Evolutionary conservation across 2,329 filamentous ascomycete genomes (phyloP), one percentile per base, ranked within the genome.

Genomic region (Grosmannia serpens): DNA sequence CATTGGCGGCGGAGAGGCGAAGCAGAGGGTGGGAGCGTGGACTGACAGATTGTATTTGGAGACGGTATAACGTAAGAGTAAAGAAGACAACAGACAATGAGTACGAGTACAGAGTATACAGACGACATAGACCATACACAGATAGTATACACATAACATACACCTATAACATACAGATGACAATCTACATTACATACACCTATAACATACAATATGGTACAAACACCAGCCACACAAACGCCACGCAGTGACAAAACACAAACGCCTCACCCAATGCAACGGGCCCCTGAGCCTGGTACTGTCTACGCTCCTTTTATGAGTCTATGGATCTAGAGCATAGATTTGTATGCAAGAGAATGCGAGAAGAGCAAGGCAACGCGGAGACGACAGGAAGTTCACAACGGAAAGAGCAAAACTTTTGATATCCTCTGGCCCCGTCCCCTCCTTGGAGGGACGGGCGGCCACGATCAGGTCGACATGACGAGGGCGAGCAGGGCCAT

Each of bases 401-500:
- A 46, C 57, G 24, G 55, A 53, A 62, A 57, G 46, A 53, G 38
- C 33, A 7, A 47, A 53, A 57, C 22, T 50, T 55, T 52, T 53
- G 11, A 17, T 15, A 33, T 33, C 31, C 31, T 5, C 10, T 33
- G n/a, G n/a, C 20, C 17, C 41, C 6, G 41, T n/a, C 20, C 17
- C 17, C 13, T 41, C 17, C 17, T 41, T 17, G 38, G 38, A 5
- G 15, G 17, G 13, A 2, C 15, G 38, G 38, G 13, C 41, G 20
- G 41, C 41, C 41, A 44, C 50, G 61, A 58, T 67, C 58, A 73
- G 59, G 64, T 66, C 27, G 76, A 85, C 88, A 99, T 87, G 73
- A 97, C 89, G 72, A 97, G 79, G 65, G 94, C 94, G 72, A 99
- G 80, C 75, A 99, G 76, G 66, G 94, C 94, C 94, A 99, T 99